Conservation (phyloP, 495 filamentous ascomycete genomes). For the Haplographium delicatum region DNA sequence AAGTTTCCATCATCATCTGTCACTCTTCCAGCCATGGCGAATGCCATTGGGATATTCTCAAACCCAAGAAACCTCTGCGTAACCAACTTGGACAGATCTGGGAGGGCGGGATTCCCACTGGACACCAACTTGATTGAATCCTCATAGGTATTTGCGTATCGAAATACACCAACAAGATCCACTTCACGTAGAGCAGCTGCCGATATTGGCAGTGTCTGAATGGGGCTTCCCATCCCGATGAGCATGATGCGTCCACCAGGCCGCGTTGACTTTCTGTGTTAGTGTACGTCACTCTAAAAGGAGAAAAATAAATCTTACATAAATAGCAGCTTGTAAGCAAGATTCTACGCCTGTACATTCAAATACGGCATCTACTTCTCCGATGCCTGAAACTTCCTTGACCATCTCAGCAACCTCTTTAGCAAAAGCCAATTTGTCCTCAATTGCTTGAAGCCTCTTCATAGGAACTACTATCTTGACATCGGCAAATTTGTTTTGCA, state of each 20-base stretch:
- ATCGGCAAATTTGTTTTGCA: conserved; percentile 62
- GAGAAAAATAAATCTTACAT: conserved; percentile 45
- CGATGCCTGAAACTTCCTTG: conserved; percentile 35
- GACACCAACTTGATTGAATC: conserved; percentile 68
- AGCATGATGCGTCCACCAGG: conserved; percentile 79
- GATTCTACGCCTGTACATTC: conserved; percentile 90
- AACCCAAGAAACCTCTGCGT: conserved; percentile 60
- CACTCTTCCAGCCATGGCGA: conserved; percentile 45
- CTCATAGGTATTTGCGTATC: conserved; percentile 82
- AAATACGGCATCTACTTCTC: conserved; percentile 74
- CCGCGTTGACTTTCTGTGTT: conserved; percentile 45
- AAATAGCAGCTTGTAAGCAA: conserved; percentile 85
- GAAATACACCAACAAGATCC: conserved; percentile 85
- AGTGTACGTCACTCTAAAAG: not conserved
- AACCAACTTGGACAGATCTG: conserved; percentile 57
- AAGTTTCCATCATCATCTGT: conserved; percentile 47
- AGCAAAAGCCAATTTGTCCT: conserved; percentile 55
- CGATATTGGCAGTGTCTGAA: conserved; percentile 81
- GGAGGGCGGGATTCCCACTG: conserved; percentile 48
- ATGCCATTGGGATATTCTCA: conserved; percentile 38
- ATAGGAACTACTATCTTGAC: conserved; percentile 54
- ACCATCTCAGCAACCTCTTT: conserved; percentile 53
- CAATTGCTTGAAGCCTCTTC: conserved; percentile 47
- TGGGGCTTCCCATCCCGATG: conserved; percentile 90
- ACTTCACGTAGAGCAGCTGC: conserved; percentile 86